Percentiles rank a stretch among this genome's conserved stretches.
These are phyloP conservation scores for Ailanthus altissimus DNA, from an alignment of 345 rosid species.

Conservation along the genomic window DNA sequence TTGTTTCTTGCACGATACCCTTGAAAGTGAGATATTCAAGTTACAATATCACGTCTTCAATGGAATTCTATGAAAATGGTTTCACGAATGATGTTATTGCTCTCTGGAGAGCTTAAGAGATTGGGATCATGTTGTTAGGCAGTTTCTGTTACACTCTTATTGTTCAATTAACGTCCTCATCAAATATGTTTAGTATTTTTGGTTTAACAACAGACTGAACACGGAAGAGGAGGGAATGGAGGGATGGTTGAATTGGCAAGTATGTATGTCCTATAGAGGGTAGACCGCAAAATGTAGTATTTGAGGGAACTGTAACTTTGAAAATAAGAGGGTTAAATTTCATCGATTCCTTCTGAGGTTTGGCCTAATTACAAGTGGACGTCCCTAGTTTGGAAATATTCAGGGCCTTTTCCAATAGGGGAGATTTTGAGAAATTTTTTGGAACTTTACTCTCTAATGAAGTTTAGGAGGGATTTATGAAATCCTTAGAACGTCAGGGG, in stretches of 20 bases:
- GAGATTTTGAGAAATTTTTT: too few relatives aligned
- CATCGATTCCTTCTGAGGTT: not conserved
- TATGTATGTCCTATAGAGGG: not conserved
- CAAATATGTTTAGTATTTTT: not conserved
- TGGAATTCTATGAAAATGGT: not conserved
- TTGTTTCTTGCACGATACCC: not conserved
- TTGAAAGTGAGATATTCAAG: not conserved
- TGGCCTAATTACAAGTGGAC: not conserved
- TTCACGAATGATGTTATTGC: not conserved
- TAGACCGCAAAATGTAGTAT: not conserved
- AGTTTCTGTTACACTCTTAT: not conserved
- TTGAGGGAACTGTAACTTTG: not conserved
- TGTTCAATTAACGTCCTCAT: not conserved
- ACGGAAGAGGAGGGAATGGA: not conserved
- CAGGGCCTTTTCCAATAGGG: too few relatives aligned
- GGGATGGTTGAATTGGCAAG: not conserved
- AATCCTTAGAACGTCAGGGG: too few relatives aligned
- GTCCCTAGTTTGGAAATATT: too few relatives aligned
- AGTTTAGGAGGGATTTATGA: too few relatives aligned
- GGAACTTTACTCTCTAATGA: too few relatives aligned
- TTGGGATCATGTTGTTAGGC: not conserved
- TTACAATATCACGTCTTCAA: not conserved
- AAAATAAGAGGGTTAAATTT: not conserved
- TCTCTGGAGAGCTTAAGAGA: not conserved
- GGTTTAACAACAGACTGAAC: not conserved